These are phyloP conservation scores for Trichoderma sp. DNA, from an alignment of 2,329 filamentous ascomycete genomes.

Conservation along the genomic window DNA sequence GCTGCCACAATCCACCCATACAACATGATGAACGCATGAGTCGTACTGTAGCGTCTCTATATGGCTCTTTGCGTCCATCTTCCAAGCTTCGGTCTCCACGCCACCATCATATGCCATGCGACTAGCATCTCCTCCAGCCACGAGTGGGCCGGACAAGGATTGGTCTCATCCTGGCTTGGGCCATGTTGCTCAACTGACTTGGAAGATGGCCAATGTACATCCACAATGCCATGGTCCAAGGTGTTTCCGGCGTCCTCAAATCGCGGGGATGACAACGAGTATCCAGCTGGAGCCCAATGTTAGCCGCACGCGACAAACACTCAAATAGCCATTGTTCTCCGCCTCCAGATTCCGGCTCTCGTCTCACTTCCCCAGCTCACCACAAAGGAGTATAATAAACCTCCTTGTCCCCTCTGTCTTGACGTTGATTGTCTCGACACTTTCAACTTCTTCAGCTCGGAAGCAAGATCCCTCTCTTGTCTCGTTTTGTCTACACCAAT, in stretches of 20 bases:
- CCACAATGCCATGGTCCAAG: background rate
- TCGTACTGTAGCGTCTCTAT: background rate
- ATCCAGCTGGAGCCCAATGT: conserved; percentile 8
- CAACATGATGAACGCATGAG: conserved; percentile 2
- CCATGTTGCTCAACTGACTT: background rate
- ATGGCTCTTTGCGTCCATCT: background rate
- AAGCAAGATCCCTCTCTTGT: conserved; percentile 4
- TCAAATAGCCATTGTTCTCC: conserved; percentile 22
- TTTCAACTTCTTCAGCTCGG: background rate
- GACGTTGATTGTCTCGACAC: conserved; percentile 16
- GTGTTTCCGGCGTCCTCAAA: background rate
- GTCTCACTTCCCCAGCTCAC: conserved; percentile 16
- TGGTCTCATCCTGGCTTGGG: background rate
- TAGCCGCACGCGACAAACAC: conserved; percentile 14
- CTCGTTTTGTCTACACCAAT: background rate
- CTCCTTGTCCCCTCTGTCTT: conserved; percentile 17
- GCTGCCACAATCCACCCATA: background rate
- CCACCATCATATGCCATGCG: conserved; percentile 12
- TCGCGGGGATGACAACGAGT: background rate
- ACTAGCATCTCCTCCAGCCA: background rate
- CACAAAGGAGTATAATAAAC: conserved; percentile 12
- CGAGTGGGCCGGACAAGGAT: conserved; percentile 11
- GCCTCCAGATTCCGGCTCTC: conserved; percentile 13
- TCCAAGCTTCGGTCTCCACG: background rate
- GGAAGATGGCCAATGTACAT: background rate